Evolutionary conservation across 345 rosid species (phyloP).

Genomic region (Hibiscus tridactylites): DNA sequence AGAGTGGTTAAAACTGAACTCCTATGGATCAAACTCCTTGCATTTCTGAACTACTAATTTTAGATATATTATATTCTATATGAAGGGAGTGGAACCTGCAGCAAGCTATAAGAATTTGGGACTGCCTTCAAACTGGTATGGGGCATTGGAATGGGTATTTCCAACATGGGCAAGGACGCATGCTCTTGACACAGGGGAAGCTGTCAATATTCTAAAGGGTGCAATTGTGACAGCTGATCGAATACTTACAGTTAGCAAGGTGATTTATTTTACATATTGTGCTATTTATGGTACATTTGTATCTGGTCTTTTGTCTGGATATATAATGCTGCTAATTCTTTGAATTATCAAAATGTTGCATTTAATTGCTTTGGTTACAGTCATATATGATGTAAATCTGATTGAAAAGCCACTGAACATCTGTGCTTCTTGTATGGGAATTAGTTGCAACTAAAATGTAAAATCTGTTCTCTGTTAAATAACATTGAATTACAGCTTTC

Average conservation of each 20-base stretch:
- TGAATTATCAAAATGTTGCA: not conserved
- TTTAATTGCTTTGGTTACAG: not conserved
- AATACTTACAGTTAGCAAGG: constrained; percentile 91
- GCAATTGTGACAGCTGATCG: constrained; percentile 91
- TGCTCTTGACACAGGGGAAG: constrained; percentile 98
- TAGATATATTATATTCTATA: not conserved
- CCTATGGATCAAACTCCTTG: not conserved
- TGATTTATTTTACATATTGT: constrained; percentile 18
- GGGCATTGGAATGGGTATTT: constrained; percentile 91
- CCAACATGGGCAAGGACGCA: constrained; percentile 98
- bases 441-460: not conserved
- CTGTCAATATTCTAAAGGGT: constrained; percentile 93
- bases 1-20: not conserved
- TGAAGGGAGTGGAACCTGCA: constrained; percentile 95
- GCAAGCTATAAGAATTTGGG: constrained; percentile 61
- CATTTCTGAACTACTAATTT: constrained; percentile 2
- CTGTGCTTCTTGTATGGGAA: not conserved
- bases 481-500: not conserved
- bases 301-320: not conserved
- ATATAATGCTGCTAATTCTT: not conserved
- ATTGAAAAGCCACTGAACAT: not conserved
- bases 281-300: not conserved
- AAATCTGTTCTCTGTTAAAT: not conserved
- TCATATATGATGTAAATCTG: not conserved
- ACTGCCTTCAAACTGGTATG: constrained; percentile 80